These are phyloP conservation scores for Trichoderma polysporum DNA, from an alignment of 2,329 filamentous ascomycete species.

Conservation along the genomic window DNA sequence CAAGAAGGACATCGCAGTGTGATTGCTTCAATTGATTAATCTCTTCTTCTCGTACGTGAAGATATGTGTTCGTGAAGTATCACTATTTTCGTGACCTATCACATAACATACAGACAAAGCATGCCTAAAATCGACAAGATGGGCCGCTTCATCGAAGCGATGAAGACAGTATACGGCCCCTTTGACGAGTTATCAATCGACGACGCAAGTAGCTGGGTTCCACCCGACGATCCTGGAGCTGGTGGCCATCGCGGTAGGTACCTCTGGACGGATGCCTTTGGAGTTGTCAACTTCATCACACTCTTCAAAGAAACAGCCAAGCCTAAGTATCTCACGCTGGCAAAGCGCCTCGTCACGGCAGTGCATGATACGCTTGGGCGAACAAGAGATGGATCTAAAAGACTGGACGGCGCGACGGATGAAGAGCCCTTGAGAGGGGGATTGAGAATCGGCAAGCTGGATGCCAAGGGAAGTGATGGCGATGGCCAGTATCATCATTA, in stretches of 20 bases:
- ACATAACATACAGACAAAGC: neutral
- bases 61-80: no score
- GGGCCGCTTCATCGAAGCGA: slow-evolving; percentile 37
- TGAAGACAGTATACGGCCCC: slow-evolving; percentile 40
- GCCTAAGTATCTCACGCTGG: slow-evolving; percentile 48
- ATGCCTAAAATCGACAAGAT: neutral
- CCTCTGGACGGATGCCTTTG: slow-evolving; percentile 62
- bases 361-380: slow-evolving; percentile 55
- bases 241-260: slow-evolving; percentile 59
- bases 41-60: neutral
- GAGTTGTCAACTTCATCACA: slow-evolving; percentile 58
- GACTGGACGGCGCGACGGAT: slow-evolving; percentile 53
- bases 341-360: slow-evolving; percentile 46
- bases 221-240: slow-evolving; percentile 45
- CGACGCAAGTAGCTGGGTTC: slow-evolving; percentile 42
- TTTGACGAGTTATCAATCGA: slow-evolving; percentile 28
- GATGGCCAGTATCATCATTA: slow-evolving; percentile 65
- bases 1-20: neutral
- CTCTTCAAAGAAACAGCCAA: slow-evolving; percentile 43
- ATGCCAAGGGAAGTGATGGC: slow-evolving; percentile 48
- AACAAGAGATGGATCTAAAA: slow-evolving; percentile 47
- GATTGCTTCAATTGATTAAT: neutral
- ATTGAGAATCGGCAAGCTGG: slow-evolving; percentile 56
- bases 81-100: neutral
- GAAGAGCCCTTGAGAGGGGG: slow-evolving; percentile 53